phyloP scores from a whole-genome alignment of 331 rosid species.

The Acacia pycnantha region DNA sequence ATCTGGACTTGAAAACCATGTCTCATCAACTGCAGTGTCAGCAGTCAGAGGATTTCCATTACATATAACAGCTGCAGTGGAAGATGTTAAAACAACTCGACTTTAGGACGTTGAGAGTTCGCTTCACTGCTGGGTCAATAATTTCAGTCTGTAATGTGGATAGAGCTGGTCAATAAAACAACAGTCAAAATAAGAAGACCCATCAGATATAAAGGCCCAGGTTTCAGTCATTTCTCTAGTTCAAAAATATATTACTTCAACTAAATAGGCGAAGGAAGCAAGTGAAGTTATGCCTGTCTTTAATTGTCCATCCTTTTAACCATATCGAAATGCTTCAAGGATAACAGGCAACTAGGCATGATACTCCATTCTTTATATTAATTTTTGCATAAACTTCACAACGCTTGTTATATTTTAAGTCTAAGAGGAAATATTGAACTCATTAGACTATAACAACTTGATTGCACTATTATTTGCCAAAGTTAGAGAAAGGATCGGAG shows the following conservation, averaged over 20 bases:
- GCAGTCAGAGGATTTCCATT: neutral
- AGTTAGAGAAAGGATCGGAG: neutral
- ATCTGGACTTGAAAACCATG: constrained; percentile 3
- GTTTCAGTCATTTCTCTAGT: neutral
- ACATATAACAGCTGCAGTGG: neutral
- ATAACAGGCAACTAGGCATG: neutral
- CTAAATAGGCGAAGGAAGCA: neutral
- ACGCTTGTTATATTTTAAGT: neutral
- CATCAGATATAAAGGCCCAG: neutral
- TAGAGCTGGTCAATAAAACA: neutral
- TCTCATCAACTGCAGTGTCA: neutral
- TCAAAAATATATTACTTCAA: neutral
- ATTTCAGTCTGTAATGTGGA: neutral
- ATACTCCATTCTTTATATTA: neutral
- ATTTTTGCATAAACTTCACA: neutral
- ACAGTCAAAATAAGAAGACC: neutral
- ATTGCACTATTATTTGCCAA: neutral
- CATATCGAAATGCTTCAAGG: neutral
- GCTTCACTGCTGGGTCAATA: neutral
- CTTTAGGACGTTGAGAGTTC: constrained; percentile 2
- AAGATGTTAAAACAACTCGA: constrained; percentile 1
- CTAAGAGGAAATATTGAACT: neutral
- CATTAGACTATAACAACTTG: neutral
- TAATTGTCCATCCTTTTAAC: neutral
- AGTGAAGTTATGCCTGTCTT: neutral